Base-by-base conservation (phyloP, 495 filamentous ascomycete species). In the Daldinia bambusicola region DNA sequence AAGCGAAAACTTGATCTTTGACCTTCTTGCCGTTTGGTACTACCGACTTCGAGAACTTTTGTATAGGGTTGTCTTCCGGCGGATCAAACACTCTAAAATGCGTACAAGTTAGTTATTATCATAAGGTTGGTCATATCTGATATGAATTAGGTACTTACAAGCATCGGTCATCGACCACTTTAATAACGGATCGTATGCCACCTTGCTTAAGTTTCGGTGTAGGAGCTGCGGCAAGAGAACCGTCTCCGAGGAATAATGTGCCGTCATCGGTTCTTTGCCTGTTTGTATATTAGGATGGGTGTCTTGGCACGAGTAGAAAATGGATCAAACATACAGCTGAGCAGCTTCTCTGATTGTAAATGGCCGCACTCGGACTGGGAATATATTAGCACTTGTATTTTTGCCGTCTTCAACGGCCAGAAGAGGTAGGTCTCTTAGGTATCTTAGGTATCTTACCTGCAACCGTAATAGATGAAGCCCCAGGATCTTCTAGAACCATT, bases 1-100 rank as follows among this genome's bases (percentile, higher is more conserved):
- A 99, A 51, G 89, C 94, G 74, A 99, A 99, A 5, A 94, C 94
- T 78, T 98, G 95, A 76, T 99, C 95, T 79, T 99, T 99, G 74
- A 97, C 92, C 66, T 95, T 90, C 77, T 97, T 98, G 52, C 94
- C 93, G 40, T 89, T 84, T 7, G 94, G 91, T 0, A 95, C 88
- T 14, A 96, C 90, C 30, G 90, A 92, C 79, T 89, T 88, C 34
- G 93, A 92, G 78, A 97, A 97, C 70, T 90, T 91, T 61, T 96
- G 92, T n/a, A 98, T 89, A 2, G 95, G 92, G 75, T 91, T 97
- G 75, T 98, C 96, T 79, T 99, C 95, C 6, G 95, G 95, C 10
- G 95, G 95, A 75, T 99, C 95, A 80, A 99, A 99, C 26, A 99
- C 89, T 68, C 95, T 99, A 58, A 61, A 14, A 22, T 41, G 13